These are phyloP conservation scores for Globisporangium rhizosaccharum DNA, from an alignment of 352 stramenopile species.

Conservation along the genomic window DNA sequence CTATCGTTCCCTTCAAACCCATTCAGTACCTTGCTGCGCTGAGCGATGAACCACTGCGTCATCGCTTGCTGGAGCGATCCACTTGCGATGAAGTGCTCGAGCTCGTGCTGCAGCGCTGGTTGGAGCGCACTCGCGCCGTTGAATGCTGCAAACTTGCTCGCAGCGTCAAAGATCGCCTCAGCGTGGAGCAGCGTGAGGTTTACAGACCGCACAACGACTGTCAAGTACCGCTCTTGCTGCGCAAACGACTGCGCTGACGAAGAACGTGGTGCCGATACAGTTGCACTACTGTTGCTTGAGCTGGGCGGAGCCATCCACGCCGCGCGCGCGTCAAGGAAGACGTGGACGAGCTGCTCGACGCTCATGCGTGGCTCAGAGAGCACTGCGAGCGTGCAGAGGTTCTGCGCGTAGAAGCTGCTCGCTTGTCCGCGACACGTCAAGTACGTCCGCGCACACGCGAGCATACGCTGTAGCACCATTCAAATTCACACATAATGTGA, in stretches of 20 bases:
- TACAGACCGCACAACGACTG: constrained; percentile 56
- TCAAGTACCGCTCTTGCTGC: constrained; percentile 28
- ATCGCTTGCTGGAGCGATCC: constrained; percentile 25
- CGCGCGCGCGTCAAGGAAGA: constrained; percentile 45
- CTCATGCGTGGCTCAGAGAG: constrained; percentile 23
- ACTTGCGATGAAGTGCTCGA: constrained; percentile 27
- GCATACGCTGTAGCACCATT: constrained; percentile 32
- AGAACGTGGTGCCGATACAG: constrained; percentile 3
- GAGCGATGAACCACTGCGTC: constrained; percentile 27
- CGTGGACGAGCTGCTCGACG: constrained; percentile 29
- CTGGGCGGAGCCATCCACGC: constrained; percentile 34
- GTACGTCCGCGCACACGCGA: constrained; percentile 35
- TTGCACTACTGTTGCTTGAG: not conserved
- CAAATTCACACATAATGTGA: too few relatives aligned
- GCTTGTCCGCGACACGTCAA: constrained; percentile 48
- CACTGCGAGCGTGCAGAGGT: constrained; percentile 43
- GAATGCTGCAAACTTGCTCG: constrained; percentile 17
- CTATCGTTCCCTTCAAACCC: not conserved
- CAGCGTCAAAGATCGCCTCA: constrained; percentile 48
- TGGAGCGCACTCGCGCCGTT: constrained; percentile 19
- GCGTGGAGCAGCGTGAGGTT: constrained; percentile 48
- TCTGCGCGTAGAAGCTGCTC: constrained; percentile 59
- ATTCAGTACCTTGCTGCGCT: constrained; percentile 31
- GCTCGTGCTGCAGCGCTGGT: constrained; percentile 18
- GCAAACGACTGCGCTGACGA: constrained; percentile 1